Base-by-base conservation (phyloP, 305 asterid genomes). In the Plantago lanceolata region DNA sequence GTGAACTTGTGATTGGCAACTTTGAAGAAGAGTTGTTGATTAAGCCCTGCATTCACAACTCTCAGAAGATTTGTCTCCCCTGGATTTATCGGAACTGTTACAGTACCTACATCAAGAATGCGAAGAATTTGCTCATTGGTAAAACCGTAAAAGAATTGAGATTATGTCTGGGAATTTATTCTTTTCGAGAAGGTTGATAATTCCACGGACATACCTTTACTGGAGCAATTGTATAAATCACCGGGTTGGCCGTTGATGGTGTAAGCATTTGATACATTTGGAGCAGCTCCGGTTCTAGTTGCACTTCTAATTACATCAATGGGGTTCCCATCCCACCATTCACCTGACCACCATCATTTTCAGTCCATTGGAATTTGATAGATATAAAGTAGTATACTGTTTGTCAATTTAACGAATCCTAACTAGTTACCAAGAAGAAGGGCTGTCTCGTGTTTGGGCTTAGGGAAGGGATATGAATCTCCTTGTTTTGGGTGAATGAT, bases 241-340 rank as follows among this genome's bases (percentile, higher is more conserved):
- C 87, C 87, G 20, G 87, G 87, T 54, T 82, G 81, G 37, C 87
- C 87, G 2, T 82, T 82, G 69, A 81, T 81, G 14, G 87, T 81
- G 75, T 73, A 81, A 54, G 87, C 87, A 60, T 79, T 78, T 4
- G 88, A 82, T 59, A 79, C 16, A 47, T 82, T 82, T 19, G 85
- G 88, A 14, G 85, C 77, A n/a, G 65, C 81, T 18, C 87, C 87
- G 3, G 87, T 76, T 65, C 76, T 68, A 3, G 73, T 72, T 48
- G 87, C 84, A 61, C 76, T 73, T 68, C 87, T 70, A 52, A 82
- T 73, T 21, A 82, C 84, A 33, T 73, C 72, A 6, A 79, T 72
- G 2, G 84, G 83, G 70, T 81, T 61, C 7, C 73, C 79, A n/a
- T 84, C 48, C 87, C 90, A 84, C 90, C 90, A 84, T 73, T 81